Conservation (phyloP, 345 rosid genomes). For the Corchorus olitorius region DNA sequence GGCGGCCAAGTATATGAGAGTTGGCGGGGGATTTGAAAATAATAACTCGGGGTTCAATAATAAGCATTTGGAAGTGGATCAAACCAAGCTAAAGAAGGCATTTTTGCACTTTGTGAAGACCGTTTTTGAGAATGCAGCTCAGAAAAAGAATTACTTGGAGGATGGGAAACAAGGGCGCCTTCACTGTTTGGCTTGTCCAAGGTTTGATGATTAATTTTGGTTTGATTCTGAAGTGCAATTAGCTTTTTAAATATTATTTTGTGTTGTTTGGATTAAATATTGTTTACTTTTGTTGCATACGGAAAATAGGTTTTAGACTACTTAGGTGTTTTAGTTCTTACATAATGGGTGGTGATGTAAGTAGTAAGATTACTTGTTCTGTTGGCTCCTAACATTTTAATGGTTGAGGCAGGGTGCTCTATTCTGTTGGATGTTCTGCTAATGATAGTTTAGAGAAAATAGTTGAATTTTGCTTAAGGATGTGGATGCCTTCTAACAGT, state of each 20-base stretch:
- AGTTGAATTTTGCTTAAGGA: not conserved
- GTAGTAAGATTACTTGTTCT: not conserved
- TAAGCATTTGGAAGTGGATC: slow-evolving; percentile 61
- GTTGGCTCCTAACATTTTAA: not conserved
- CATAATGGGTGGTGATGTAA: not conserved
- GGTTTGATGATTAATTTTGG: slow-evolving; percentile 54
- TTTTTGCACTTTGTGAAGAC: slow-evolving; percentile 70
- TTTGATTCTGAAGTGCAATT: slow-evolving; percentile 21
- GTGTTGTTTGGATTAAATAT: slow-evolving; percentile 17
- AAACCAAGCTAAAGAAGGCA: slow-evolving; percentile 58
- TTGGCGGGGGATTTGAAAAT: slow-evolving; percentile 34
- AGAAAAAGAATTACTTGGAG: slow-evolving; percentile 76
- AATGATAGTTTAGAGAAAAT: not conserved
- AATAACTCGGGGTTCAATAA: slow-evolving; percentile 24
- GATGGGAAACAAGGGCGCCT: slow-evolving; percentile 77
- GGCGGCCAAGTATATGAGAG: slow-evolving; percentile 56
- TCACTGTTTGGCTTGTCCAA: slow-evolving; percentile 81
- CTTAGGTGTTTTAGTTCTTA: slow-evolving; percentile 27
- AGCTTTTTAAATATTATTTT: slow-evolving; percentile 19
- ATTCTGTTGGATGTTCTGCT: not conserved
- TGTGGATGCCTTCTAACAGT: not conserved
- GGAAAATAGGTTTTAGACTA: not conserved
- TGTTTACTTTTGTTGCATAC: slow-evolving; percentile 5
- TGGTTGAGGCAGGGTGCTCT: not conserved
- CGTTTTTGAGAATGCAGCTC: slow-evolving; percentile 57